These are phyloP conservation scores for Metschnikowia proteae DNA, from an alignment of 805 yeast species.

Conservation along the genomic window DNA sequence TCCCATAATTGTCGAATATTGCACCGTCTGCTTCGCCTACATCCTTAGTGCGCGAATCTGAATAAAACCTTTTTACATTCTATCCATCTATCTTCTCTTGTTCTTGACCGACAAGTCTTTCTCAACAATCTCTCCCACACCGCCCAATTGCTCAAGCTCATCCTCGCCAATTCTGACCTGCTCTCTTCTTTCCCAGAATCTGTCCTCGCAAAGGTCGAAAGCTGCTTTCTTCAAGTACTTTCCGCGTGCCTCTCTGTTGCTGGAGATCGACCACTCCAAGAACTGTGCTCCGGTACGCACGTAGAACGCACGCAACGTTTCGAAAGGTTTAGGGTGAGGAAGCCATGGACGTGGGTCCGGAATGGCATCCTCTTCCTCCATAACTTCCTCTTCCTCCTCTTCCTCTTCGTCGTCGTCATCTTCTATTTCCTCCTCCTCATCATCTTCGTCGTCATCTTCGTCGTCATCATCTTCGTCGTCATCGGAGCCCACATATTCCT, in stretches of 20 bases:
- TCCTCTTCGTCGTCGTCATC: constrained; percentile 56
- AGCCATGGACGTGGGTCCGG: constrained; percentile 96
- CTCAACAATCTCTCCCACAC: constrained; percentile 84
- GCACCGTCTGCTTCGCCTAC: no score
- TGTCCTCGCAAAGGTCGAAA: constrained; percentile 84
- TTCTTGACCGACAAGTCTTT: constrained; percentile 51
- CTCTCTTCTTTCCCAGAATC: constrained; percentile 99
- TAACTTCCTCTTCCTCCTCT: constrained; percentile 61
- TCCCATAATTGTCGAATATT: no score
- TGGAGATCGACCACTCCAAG: constrained; percentile 89
- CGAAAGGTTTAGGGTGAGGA: constrained; percentile 95
- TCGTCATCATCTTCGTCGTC: constrained; percentile 56
- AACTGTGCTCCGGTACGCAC: constrained; percentile 81
- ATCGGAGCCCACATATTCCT: constrained; percentile 55
- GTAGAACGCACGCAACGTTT: constrained; percentile 77
- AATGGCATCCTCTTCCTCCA: constrained; percentile 58
- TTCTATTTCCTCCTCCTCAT: constrained; percentile 39
- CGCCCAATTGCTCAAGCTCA: constrained; percentile 82
- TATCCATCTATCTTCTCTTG: constrained; percentile 42
- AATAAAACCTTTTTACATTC: background rate
- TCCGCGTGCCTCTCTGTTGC: constrained; percentile 81
- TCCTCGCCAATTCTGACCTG: constrained; percentile 87
- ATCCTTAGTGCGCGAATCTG: no score
- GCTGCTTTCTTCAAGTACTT: constrained; percentile 85
- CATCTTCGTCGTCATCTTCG: constrained; percentile 56